phyloP scores from a whole-genome alignment of 176 grass and related monocot species.

The Oryza rufipogon region DNA sequence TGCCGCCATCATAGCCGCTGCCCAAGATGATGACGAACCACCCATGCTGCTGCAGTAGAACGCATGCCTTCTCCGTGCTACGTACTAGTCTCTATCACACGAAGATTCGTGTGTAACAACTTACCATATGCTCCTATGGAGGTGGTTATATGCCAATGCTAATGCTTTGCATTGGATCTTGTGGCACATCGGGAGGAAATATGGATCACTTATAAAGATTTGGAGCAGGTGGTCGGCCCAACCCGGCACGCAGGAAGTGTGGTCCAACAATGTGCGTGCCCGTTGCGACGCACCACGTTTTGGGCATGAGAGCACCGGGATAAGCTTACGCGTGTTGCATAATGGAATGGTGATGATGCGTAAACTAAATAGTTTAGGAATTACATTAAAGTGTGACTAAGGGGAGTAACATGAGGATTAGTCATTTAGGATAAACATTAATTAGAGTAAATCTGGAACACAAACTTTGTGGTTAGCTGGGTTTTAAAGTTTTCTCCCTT shows the following conservation, averaged over 20 bases:
- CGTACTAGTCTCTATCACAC: background rate
- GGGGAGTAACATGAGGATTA: background rate
- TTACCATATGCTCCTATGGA: background rate
- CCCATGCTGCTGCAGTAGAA: slow-evolving; percentile 36
- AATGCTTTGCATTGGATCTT: slow-evolving; percentile 6
- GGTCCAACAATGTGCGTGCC: background rate
- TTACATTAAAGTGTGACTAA: slow-evolving; percentile 21
- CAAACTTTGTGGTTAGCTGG: too few species aligned
- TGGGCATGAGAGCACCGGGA: slow-evolving; percentile 30
- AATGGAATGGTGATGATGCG: slow-evolving; percentile 1
- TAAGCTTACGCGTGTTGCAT: slow-evolving; percentile 12
- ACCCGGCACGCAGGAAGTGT: background rate
- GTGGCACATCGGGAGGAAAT: background rate
- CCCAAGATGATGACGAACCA: background rate
- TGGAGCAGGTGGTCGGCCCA: background rate
- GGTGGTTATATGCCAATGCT: background rate
- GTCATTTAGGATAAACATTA: too few species aligned
- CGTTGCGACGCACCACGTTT: slow-evolving; percentile 36
- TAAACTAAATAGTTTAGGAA: background rate
- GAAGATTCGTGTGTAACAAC: background rate
- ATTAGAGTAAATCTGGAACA: too few species aligned
- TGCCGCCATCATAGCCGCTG: background rate
- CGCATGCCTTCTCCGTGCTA: slow-evolving; percentile 22
- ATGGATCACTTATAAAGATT: slow-evolving; percentile 37
- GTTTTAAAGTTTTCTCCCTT: background rate